A percentile compares a stretch with the other conserved stretches of the same genome.
Evolutionary conservation across 768 basidiomycete species (phyloP).

Genomic region (Leucocoprinus leucothites): DNA sequence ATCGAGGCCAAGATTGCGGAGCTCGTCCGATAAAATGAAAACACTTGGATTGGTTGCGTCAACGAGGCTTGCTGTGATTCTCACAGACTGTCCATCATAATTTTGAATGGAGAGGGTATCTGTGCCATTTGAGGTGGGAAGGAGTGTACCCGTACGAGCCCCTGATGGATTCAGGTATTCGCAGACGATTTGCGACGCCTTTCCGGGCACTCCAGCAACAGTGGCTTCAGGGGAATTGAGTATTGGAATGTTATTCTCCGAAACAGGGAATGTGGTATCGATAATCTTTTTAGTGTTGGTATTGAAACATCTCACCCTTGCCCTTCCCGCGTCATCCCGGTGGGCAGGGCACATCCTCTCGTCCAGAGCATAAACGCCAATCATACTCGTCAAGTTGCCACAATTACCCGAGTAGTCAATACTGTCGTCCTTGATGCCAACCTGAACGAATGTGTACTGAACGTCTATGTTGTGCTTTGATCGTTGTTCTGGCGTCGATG

Average conservation of each 20-base stretch:
- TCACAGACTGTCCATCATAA: constrained; percentile 3
- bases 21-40: constrained; percentile 47
- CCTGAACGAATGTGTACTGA: constrained; percentile 71
- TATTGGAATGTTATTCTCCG: constrained; percentile 28
- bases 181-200: constrained; percentile 60
- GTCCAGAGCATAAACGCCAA: constrained; percentile 72
- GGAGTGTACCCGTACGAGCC: constrained; percentile 65
- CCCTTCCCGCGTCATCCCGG: constrained; percentile 17
- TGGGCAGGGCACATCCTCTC: constrained; percentile 45
- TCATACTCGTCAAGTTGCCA: constrained; percentile 70
- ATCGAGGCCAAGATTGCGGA: constrained; percentile 31
- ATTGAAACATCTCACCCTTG: constrained; percentile 62
- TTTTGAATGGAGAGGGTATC: constrained; percentile 37
- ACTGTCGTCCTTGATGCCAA: constrained; percentile 53
- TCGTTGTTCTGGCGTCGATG: constrained; percentile 38
- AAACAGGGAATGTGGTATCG: constrained; percentile 67
- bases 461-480: constrained; percentile 38
- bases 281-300: constrained; percentile 71
- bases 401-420: constrained; percentile 76
- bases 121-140: constrained; percentile 54
- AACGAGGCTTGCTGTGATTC: constrained; percentile 48
- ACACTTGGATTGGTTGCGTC: constrained; percentile 78
- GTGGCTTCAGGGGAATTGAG: constrained; percentile 47
- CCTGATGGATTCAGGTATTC: constrained; percentile 68
- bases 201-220: constrained; percentile 69